Base-by-base conservation (phyloP, 1,139 yeast species). In the Tardiomyces blankii region DNA sequence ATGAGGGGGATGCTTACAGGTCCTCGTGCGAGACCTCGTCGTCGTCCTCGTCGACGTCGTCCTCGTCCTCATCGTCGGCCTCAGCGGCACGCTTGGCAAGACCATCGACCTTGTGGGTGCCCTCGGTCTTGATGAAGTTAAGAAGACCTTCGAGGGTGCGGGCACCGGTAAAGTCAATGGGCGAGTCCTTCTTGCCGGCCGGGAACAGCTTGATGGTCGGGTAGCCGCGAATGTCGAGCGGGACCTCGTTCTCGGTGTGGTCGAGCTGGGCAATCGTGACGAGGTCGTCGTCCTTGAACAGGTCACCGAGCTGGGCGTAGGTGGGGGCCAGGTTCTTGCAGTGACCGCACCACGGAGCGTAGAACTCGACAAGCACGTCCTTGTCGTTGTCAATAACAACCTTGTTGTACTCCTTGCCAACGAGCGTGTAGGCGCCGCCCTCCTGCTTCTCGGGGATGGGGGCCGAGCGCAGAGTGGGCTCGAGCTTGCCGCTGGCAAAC, bases 261-360 rank as follows among this genome's bases (percentile, higher is more conserved):
- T 91, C 96, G 49, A 89, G 69, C 68, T 89, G 80, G 56, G 96
- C 96, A 61, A 91, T 71, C 44, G 80, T 64, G 49, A 89, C 86
- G 63, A 79, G 70, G 42, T 70, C 67, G 62, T 23, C 62, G 60
- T 55, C 51, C 39, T 41, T 39, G 66, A 72, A 83, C 48, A 83
- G 63, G 45, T 70, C 80, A 48, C 88, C 96, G 57, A 91, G 77
- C 64, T 87, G 93, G 63, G 85, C 95, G 73, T 82, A 91, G 50
- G 73, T 74, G 62, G 98, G 98, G 49, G 95, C 95, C 68, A 89
- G 75, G 68, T 77, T 86, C 77, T 89, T 89, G 77, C 98, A 89
- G 75, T 89, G 97, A 44, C 97, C 96, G 73, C 98, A 89, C 98
- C 98, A 91, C 69, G 96, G 95, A 48, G 98, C 98, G 63, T 86